A percentile compares a stretch with the other conserved stretches of the same genome.
Conservation (phyloP, 2,329 filamentous ascomycete species). For the Curvularia sp. region DNA sequence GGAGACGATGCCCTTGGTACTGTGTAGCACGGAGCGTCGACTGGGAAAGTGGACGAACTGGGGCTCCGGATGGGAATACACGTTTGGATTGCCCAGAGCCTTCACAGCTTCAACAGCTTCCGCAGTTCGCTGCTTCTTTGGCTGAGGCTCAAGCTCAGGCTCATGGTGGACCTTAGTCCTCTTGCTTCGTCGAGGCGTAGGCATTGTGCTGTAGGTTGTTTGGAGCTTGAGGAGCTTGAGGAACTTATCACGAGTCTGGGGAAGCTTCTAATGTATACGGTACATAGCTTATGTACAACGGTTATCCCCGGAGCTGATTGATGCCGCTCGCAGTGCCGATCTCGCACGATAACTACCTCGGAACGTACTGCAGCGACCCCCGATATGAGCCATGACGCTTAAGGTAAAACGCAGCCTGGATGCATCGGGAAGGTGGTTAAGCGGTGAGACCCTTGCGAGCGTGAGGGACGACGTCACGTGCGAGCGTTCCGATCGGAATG, state of each 20-base stretch:
- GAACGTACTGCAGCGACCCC: slow-evolving; percentile 16
- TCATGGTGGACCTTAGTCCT: slow-evolving; percentile 18
- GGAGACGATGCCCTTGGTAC: slow-evolving; percentile 87
- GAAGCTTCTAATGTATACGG: slow-evolving; percentile 7
- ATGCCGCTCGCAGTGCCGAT: slow-evolving; percentile 37
- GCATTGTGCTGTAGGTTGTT: slow-evolving; percentile 14
- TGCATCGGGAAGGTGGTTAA: slow-evolving; percentile 24
- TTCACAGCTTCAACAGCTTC: slow-evolving; percentile 14
- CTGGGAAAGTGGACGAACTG: slow-evolving; percentile 73
- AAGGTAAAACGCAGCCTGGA: neutral
- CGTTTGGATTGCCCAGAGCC: slow-evolving; percentile 39
- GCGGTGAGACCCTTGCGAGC: slow-evolving; percentile 9
- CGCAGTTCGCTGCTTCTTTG: neutral
- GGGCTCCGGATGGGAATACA: slow-evolving; percentile 59
- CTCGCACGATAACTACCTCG: slow-evolving; percentile 30
- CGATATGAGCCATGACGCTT: slow-evolving; percentile 18
- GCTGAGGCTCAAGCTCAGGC: slow-evolving; percentile 1
- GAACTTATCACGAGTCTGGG: slow-evolving; percentile 14
- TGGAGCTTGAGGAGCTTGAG: slow-evolving; percentile 6
- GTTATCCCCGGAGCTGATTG: slow-evolving; percentile 40
- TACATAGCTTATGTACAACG: slow-evolving; percentile 23
- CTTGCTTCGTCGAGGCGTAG: slow-evolving; percentile 24
- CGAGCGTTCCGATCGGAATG: slow-evolving; percentile 30
- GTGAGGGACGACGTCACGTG: slow-evolving; percentile 35
- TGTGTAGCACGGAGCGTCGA: slow-evolving; percentile 89